Evolutionary conservation across 805 yeast species (phyloP).

Genomic region (Saitoella complicata): DNA sequence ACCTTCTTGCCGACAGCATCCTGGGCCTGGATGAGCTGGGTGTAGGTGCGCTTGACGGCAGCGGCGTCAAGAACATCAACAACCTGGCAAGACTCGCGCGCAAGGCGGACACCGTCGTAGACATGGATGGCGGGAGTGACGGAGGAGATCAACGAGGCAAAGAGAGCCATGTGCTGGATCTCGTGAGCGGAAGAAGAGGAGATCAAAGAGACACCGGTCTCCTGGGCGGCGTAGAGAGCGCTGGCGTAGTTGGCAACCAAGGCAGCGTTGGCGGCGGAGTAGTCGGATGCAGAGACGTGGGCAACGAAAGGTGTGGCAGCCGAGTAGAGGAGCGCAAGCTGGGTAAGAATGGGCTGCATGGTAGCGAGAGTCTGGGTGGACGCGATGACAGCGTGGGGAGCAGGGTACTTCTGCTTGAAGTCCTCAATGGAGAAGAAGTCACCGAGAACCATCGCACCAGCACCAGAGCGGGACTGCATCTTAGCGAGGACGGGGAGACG

Average conservation of each 20-base stretch:
- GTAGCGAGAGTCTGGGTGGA: constrained; percentile 53
- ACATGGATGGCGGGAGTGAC: constrained; percentile 49
- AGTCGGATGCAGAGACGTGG: constrained; percentile 64
- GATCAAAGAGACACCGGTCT: constrained; percentile 49
- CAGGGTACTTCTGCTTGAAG: constrained; percentile 11
- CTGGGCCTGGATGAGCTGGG: constrained; percentile 3
- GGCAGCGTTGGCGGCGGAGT: constrained; percentile 33
- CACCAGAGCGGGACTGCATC: constrained; percentile 63
- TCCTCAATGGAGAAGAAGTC: constrained; percentile 26
- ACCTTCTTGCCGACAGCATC: constrained; percentile 6
- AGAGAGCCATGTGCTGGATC: constrained; percentile 48
- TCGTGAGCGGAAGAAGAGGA: constrained; percentile 49
- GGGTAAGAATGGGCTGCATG: constrained; percentile 45
- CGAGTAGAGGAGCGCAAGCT: constrained; percentile 19
- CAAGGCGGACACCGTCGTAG: constrained; percentile 62
- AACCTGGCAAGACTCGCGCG: constrained; percentile 30
- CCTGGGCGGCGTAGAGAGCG: constrained; percentile 45
- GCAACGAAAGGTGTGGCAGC: constrained; percentile 43
- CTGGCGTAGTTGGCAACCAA: constrained; percentile 49
- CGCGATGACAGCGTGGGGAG: constrained; percentile 33
- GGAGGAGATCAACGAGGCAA: constrained; percentile 42
- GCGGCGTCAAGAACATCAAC: constrained; percentile 23
- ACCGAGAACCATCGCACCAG: constrained; percentile 65
- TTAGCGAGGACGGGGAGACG: constrained; percentile 43
- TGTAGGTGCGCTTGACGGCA: constrained; percentile 11